Percentiles rank a stretch among this genome's conserved stretches.
Evolutionary conservation across 1,284 basidiomycete genomes (phyloP).

Genomic region (Apiotrichum gracile): DNA sequence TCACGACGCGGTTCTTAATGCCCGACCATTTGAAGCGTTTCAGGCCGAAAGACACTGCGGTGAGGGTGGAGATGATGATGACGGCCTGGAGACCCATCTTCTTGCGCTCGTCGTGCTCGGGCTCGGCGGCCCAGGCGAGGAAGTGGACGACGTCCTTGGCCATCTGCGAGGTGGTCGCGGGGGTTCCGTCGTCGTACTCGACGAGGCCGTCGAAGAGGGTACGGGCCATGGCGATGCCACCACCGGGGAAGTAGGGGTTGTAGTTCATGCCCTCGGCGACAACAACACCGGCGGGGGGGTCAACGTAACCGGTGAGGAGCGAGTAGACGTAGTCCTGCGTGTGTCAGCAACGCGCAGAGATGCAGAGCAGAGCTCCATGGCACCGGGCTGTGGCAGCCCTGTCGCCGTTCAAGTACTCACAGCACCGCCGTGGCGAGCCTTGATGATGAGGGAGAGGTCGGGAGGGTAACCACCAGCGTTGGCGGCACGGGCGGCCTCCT

Average conservation of each 20-base stretch:
- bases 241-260: slow-evolving; percentile 96
- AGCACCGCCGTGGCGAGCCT: slow-evolving; percentile 94
- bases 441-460: slow-evolving; percentile 94
- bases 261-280: slow-evolving; percentile 97
- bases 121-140: slow-evolving; percentile 91
- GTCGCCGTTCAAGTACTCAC: slow-evolving; percentile 52
- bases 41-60: slow-evolving; percentile 74
- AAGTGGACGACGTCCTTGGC: slow-evolving; percentile 97
- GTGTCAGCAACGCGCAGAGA: background rate
- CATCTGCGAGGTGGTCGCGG: slow-evolving; percentile 97
- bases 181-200: slow-evolving; percentile 94
- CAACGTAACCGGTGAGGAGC: slow-evolving; percentile 93
- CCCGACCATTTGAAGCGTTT: slow-evolving; percentile 93
- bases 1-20: slow-evolving; percentile 91
- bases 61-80: slow-evolving; percentile 70
- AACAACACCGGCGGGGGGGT: slow-evolving; percentile 93
- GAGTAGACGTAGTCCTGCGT: slow-evolving; percentile 91
- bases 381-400: too few relatives aligned
- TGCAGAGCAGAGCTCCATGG: background rate
- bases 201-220: slow-evolving; percentile 92
- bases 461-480: slow-evolving; percentile 89
- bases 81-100: slow-evolving; percentile 83
- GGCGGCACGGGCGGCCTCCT: slow-evolving; percentile 90
- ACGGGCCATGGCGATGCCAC: slow-evolving; percentile 97
- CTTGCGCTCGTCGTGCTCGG: slow-evolving; percentile 97